Conservation (phyloP, 139 green algal genomes). For the Volvox reticuliferus region DNA sequence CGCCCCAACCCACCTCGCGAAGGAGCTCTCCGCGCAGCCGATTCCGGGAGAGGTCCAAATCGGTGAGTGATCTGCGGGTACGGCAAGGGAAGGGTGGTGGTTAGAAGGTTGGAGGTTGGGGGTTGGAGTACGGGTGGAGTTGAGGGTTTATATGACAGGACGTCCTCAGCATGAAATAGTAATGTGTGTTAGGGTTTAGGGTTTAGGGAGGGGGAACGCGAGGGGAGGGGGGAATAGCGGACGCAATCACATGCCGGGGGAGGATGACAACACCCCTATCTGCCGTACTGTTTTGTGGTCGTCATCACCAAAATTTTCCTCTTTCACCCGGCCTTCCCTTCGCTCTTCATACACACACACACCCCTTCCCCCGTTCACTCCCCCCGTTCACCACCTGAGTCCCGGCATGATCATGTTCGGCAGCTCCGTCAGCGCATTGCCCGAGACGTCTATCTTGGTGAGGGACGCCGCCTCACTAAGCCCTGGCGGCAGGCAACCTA, state of each 20-base stretch:
- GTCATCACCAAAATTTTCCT: no score
- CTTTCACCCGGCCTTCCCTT: no score
- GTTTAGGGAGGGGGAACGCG: no score
- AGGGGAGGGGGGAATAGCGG: no score
- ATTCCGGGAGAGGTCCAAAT: constrained; percentile 65
- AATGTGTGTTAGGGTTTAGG: no score
- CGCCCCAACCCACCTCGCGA: not conserved
- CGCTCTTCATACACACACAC: no score
- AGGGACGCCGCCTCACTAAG: constrained; percentile 35
- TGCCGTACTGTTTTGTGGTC: no score
- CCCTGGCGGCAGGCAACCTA: constrained; percentile 48
- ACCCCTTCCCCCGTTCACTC: no score
- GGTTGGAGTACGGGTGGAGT: not conserved
- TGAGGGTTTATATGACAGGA: no score
- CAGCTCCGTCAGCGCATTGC: constrained; percentile 63
- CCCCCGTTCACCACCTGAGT: not conserved
- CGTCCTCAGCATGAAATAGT: no score
- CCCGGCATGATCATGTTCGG: constrained; percentile 17
- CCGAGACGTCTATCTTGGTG: constrained; percentile 55
- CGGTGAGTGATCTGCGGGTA: constrained; percentile 29
- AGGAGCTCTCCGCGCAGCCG: constrained; percentile 49
- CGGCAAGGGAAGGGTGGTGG: not conserved
- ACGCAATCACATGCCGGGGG: no score
- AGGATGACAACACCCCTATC: no score
- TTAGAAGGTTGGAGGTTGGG: not conserved